Conservation (phyloP, 140 eudicot genomes). For the Oenanthe javanica region DNA sequence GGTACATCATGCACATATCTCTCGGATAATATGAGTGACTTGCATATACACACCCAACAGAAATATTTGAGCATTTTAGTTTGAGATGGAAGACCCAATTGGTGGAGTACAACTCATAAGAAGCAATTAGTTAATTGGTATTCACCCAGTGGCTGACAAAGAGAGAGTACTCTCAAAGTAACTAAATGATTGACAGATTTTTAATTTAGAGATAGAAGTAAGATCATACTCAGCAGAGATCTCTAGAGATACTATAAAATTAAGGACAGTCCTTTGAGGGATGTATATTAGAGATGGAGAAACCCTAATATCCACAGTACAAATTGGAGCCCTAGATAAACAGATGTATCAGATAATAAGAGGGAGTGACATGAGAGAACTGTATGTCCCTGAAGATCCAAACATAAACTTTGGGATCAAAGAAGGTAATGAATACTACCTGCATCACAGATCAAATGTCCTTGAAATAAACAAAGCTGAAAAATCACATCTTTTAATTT, state of each 20-base stretch:
- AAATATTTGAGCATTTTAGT: neutral
- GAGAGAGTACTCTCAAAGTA: neutral
- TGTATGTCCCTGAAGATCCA: neutral
- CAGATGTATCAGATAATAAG: neutral
- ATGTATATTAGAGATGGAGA: neutral
- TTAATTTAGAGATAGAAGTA: neutral
- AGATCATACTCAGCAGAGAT: neutral
- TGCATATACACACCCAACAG: neutral
- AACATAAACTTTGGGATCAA: neutral
- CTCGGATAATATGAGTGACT: neutral
- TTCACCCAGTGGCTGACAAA: neutral
- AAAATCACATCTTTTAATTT: constrained; percentile 3
- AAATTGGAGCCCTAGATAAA: constrained; percentile 7
- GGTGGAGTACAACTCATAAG: constrained; percentile 6
- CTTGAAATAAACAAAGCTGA: neutral
- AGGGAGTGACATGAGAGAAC: neutral
- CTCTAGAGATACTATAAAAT: too few relatives aligned
- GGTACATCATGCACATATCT: neutral
- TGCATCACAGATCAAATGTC: constrained; percentile 1
- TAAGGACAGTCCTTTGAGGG: neutral
- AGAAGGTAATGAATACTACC: neutral
- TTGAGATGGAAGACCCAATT: neutral
- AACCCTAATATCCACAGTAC: constrained; percentile 12
- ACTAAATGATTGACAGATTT: neutral
- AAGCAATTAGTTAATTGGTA: neutral